These are phyloP conservation scores for Penicillium antarcticum DNA, from an alignment of 495 filamentous ascomycete species.

Conservation along the genomic window DNA sequence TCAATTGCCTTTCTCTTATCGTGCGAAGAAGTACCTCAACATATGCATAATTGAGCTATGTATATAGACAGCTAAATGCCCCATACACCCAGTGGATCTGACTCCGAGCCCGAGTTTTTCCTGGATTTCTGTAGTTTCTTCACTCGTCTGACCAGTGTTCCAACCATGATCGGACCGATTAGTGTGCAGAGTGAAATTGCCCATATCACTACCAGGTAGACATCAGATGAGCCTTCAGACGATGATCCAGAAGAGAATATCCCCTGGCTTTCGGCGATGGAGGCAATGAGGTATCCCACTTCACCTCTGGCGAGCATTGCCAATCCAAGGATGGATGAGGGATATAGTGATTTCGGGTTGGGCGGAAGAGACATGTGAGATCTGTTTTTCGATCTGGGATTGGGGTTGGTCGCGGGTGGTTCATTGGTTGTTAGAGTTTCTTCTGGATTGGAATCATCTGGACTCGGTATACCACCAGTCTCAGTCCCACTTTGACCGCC, in stretches of 20 bases:
- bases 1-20: not conserved
- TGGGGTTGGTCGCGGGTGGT: not conserved
- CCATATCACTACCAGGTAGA: conserved; percentile 70
- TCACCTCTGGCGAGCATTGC: conserved; percentile 78
- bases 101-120: conserved; percentile 16
- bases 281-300: conserved; percentile 75
- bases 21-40: too few relatives aligned
- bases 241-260: conserved; percentile 40
- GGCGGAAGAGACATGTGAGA: conserved; percentile 12
- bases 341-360: conserved; percentile 56
- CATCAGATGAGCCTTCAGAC: conserved; percentile 28
- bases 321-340: conserved; percentile 52
- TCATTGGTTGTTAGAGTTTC: not conserved
- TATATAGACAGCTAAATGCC: conserved; percentile 18
- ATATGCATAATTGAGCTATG: too few relatives aligned
- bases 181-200: conserved; percentile 74
- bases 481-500: too few relatives aligned
- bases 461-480: not conserved
- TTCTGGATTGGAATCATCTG: not conserved
- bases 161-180: conserved; percentile 66
- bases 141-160: conserved; percentile 53
- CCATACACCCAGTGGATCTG: conserved; percentile 37
- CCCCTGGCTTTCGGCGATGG: conserved; percentile 58
- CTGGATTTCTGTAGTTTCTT: conserved; percentile 31
- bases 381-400: not conserved